A percentile compares a stretch with the other conserved stretches of the same genome.
Evolutionary conservation across 2,329 filamentous ascomycete species (phyloP).

Genomic region (Meredithiella fracta): DNA sequence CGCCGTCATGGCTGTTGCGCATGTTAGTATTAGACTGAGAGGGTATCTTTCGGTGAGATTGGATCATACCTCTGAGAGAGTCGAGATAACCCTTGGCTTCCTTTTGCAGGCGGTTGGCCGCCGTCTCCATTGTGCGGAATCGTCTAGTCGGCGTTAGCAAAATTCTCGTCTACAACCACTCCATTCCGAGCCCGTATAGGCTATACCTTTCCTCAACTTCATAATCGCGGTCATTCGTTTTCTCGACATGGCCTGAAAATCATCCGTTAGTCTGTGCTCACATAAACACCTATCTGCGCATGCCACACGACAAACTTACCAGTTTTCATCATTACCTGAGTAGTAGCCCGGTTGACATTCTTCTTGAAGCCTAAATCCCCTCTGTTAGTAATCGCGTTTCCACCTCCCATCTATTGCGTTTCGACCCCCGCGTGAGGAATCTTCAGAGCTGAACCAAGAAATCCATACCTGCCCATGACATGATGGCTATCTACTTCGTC

Average conservation of each 20-base stretch:
- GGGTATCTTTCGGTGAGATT: background rate
- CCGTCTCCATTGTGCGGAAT: conserved; percentile 94
- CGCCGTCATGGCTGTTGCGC: conserved; percentile 70
- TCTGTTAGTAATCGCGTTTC: conserved; percentile 20
- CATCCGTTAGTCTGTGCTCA: background rate
- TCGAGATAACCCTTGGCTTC: conserved; percentile 97
- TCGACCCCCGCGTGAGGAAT: conserved; percentile 5
- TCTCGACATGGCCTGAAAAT: conserved; percentile 71
- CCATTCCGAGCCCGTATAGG: background rate
- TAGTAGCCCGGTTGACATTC: conserved; percentile 96
- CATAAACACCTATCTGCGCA: conserved; percentile 16
- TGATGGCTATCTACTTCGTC: conserved; percentile 22
- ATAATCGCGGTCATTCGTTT: conserved; percentile 96
- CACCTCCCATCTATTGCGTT: conserved; percentile 18
- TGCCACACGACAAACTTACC: conserved; percentile 31
- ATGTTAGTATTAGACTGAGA: conserved; percentile 4
- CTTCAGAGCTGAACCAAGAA: background rate
- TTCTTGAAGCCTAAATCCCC: conserved; percentile 40
- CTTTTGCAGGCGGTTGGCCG: conserved; percentile 81
- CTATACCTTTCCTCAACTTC: conserved; percentile 81
- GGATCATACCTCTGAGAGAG: conserved; percentile 60
- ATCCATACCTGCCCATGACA: conserved; percentile 53
- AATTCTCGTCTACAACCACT: background rate
- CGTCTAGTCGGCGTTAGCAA: conserved; percentile 38
- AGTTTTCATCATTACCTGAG: conserved; percentile 99